Evolutionary conservation across 345 rosid species (phyloP).

Genomic region (Eutrema yunnanense): DNA sequence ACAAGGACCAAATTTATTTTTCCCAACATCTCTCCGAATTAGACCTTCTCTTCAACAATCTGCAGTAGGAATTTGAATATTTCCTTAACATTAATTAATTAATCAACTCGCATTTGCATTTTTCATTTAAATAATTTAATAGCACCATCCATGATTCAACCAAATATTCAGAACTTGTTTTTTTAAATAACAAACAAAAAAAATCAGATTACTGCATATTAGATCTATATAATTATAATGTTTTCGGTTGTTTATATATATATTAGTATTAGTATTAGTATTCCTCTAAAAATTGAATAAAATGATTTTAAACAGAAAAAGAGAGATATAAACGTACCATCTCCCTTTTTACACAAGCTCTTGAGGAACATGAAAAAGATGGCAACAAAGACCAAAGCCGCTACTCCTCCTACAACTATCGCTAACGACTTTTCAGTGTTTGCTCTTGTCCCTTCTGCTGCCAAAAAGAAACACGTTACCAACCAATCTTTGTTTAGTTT

Average conservation of each 20-base stretch:
- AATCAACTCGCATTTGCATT: background rate
- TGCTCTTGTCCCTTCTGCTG: constrained; percentile 15
- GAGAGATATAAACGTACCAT: constrained; percentile 21
- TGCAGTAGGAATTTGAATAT: background rate
- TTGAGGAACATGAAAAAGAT: constrained; percentile 34
- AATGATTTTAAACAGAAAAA: background rate
- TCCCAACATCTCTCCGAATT: background rate
- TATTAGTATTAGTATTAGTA: background rate
- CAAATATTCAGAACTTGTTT: background rate
- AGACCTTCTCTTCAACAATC: constrained; percentile 20
- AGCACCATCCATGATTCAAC: background rate
- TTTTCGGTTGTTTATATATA: background rate
- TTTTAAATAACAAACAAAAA: too few species aligned
- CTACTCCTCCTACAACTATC: constrained; percentile 65
- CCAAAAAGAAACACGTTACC: background rate
- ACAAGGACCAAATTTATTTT: background rate
- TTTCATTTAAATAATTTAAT: background rate
- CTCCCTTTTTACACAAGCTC: constrained; percentile 40
- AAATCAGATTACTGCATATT: too few species aligned
- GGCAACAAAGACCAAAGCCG: constrained; percentile 37
- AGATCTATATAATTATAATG: background rate
- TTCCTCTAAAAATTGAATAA: background rate
- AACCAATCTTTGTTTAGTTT: background rate
- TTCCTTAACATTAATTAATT: background rate
- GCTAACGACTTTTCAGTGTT: constrained; percentile 44